Base-by-base conservation (phyloP, 805 yeast genomes). In the Kuraishia piskuri region DNA sequence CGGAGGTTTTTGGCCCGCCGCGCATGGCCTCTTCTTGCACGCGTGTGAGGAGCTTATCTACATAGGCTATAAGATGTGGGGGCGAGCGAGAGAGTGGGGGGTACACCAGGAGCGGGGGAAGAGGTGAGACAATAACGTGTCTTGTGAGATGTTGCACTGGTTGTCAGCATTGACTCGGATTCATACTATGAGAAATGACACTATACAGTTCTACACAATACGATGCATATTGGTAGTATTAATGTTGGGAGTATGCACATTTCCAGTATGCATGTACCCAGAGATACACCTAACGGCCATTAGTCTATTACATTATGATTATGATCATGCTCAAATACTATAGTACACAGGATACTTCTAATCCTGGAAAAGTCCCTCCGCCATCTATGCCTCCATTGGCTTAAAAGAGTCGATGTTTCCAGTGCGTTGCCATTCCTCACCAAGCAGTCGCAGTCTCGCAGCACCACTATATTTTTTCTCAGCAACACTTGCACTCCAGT, bases 391-490 rank as follows among this genome's bases (percentile, higher is more conserved):
- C 19, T 49, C 79, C 80, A 79, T 72, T 20, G 65, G 69, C 53
- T 75, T 75, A 48, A 78, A 66, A 9, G 70, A 55, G n/a, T 76
- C 73, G 12, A 86, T 63, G 19, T 55, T 65, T 0, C 86, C 82
- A 0, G 68, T 68, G 1, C 64, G 61, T 12, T 63, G 57, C 87
- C 92, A 89, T 50, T 88, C 96, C 61, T 92, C 96, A 2, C 91
- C 91, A 25, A 90, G 67, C 5, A 92, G 76, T 51, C 80, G 68
- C 53, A 94, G 68, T 55, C 97, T 78, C 4, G 88, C 86, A 14
- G 96, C 92, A 7, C 92, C 90, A 4, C 95, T 85, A 58, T 69
- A 84, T 52, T 75, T 78, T 54, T 71, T 72, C 9, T 76, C 82
- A 1, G 72, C 70, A 3, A 79, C 80, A 1, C 70, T 58, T n/a